A percentile compares a stretch with the other conserved stretches of the same genome.
Evolutionary conservation across 768 basidiomycete species (phyloP).

Genomic region (Grammothele lineata): DNA sequence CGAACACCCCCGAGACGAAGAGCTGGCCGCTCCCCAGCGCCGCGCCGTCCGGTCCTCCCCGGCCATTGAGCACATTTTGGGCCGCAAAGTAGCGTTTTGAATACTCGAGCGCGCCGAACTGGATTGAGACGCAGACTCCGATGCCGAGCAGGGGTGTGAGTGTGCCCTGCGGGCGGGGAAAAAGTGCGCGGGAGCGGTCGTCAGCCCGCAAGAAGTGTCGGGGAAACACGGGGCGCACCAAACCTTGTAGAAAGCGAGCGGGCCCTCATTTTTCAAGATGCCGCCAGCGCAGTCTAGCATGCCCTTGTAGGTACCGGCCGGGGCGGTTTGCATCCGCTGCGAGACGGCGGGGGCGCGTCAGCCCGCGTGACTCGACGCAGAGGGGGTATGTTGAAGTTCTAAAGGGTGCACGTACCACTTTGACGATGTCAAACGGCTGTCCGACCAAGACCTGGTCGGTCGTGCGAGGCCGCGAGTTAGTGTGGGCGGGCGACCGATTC

Average conservation of each 20-base stretch:
- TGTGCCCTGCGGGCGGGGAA: slow-evolving; percentile 58
- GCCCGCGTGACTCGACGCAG: too few relatives aligned
- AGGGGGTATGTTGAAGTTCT: too few relatives aligned
- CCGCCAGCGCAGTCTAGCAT: slow-evolving; percentile 90
- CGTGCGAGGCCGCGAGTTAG: not conserved
- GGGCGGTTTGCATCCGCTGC: slow-evolving; percentile 91
- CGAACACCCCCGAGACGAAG: slow-evolving; percentile 71
- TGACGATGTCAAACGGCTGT: slow-evolving; percentile 96
- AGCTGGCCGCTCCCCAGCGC: slow-evolving; percentile 61
- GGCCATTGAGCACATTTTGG: slow-evolving; percentile 54
- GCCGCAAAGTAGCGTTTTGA: slow-evolving; percentile 74
- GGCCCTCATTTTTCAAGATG: slow-evolving; percentile 87
- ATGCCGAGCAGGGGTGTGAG: slow-evolving; percentile 88
- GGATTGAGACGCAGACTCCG: slow-evolving; percentile 92
- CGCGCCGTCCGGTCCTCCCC: slow-evolving; percentile 63
- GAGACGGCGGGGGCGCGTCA: slow-evolving; percentile 13
- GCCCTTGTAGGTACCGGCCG: slow-evolving; percentile 83
- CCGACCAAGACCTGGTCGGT: slow-evolving; percentile 71
- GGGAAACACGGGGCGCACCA: slow-evolving; percentile 7
- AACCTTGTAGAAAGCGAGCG: slow-evolving; percentile 94
- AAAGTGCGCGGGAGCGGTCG: too few relatives aligned
- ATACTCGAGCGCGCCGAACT: slow-evolving; percentile 87
- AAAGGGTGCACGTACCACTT: slow-evolving; percentile 74
- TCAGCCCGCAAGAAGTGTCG: not conserved
- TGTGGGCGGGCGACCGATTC: too few relatives aligned